Conservation (phyloP, 208 protist genomes). For the Trypanosoma cruzi region DNA sequence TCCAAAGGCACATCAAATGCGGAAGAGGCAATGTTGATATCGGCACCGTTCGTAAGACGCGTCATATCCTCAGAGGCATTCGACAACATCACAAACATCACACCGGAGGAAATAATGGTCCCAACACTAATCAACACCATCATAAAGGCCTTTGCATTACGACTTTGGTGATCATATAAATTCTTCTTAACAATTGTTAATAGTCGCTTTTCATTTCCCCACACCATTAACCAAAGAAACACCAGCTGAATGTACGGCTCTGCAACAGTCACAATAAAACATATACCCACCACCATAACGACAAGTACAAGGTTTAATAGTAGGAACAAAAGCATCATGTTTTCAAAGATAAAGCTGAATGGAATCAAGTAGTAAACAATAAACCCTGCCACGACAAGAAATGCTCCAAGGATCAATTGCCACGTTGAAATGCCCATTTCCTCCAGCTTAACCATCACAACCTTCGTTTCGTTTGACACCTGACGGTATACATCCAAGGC, state of each 20-base stretch:
- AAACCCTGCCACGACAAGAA: slow-evolving; percentile 91
- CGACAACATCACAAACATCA: slow-evolving; percentile 68
- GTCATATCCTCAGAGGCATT: slow-evolving; percentile 44
- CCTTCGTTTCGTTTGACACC: slow-evolving; percentile 81
- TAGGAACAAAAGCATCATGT: slow-evolving; percentile 91
- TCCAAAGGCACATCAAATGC: slow-evolving; percentile 50
- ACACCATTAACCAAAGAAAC: slow-evolving; percentile 85
- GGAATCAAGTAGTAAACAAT: slow-evolving; percentile 96
- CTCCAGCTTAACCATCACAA: slow-evolving; percentile 89
- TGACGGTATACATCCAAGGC: slow-evolving; percentile 95
- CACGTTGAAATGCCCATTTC: slow-evolving; percentile 85
- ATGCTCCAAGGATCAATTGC: slow-evolving; percentile 70
- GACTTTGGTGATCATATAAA: slow-evolving; percentile 76
- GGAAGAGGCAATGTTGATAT: slow-evolving; percentile 44
- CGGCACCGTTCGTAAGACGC: slow-evolving; percentile 54
- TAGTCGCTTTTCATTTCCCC: slow-evolving; percentile 75
- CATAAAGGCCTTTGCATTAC: slow-evolving; percentile 94
- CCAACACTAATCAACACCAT: slow-evolving; percentile 94
- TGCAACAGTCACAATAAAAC: slow-evolving; percentile 81
- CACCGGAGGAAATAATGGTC: slow-evolving; percentile 89
- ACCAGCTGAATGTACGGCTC: slow-evolving; percentile 68
- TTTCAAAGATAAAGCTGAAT: slow-evolving; percentile 88
- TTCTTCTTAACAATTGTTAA: slow-evolving; percentile 91
- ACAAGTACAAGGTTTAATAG: slow-evolving; percentile 91
- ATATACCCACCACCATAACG: slow-evolving; percentile 93